Evolutionary conservation across 192 early-diverging fungal genomes (phyloP), one percentile per base, ranked within the genome.

Genomic region (Entrophospora sp.): DNA sequence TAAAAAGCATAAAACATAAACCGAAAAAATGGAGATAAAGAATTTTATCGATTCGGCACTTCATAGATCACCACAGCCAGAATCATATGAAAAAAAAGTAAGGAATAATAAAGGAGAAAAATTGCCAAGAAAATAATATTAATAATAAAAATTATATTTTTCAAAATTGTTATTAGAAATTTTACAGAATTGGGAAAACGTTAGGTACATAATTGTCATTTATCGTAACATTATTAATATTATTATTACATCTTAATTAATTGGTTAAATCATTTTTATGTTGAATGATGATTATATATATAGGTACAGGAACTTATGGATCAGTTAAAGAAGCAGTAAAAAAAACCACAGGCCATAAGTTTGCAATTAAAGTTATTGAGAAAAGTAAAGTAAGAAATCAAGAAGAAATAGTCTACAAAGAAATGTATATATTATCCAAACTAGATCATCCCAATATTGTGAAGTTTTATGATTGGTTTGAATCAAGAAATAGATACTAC

Each of bases 291-390:
- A n/a, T n/a, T 5, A 40, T 46, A 18, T 45, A 2, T 30, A 28
- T 52, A 80, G 75, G 85, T 30, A 74, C 82, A 2, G 89, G 89
- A 16, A 83, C 87, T 13, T 91, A 86, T 73, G 89, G 89, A 35
- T 83, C 86, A 22, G 89, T 91, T 55, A 80, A 85, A 56, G 67
- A 79, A 63, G 86, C 88, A n/a, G 75, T 57, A 5, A 75, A 81
- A 9, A 81, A 88, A 49, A 83, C 80, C n/a, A 85, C 87, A 20
- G 83, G 87, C 13, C 83, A 87, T 25, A 79, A 84, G 25, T 91
- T 91, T 24, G 95, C 95, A 0, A 81, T 95, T 69, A 97, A 97
- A 73, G 84, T 97, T 45, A 96, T 97, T 73, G 84, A 84, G 71
- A 96, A 96, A 72, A 83, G 83, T 61, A 81, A 87, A 4, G 85